A percentile compares a stretch with the other conserved stretches of the same genome.
Evolutionary conservation across 2,329 filamentous ascomycete species (phyloP).

Genomic region (Monosporascus ibericus): DNA sequence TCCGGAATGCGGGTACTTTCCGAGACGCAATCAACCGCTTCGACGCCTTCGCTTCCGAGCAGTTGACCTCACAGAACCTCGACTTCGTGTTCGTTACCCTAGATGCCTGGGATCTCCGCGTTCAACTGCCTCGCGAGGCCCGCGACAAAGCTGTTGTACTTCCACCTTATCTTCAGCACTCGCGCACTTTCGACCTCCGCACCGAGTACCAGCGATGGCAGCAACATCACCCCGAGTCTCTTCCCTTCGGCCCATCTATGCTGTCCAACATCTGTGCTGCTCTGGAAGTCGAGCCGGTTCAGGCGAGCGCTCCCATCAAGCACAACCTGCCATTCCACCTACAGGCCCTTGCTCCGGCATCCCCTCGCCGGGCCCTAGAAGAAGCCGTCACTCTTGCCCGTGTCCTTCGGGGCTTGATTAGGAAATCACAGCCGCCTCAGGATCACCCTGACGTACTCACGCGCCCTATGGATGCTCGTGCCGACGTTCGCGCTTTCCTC

Average conservation of each 20-base stretch:
- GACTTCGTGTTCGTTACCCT: slow-evolving; percentile 98
- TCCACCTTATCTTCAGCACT: slow-evolving; percentile 95
- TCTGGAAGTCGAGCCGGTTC: slow-evolving; percentile 94
- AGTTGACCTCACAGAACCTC: slow-evolving; percentile 82
- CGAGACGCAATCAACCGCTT: slow-evolving; percentile 94
- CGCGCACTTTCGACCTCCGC: slow-evolving; percentile 90
- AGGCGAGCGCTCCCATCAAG: slow-evolving; percentile 96
- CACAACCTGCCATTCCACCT: slow-evolving; percentile 97
- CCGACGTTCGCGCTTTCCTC: slow-evolving; percentile 92
- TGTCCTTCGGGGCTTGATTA: slow-evolving; percentile 85
- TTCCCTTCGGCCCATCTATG: slow-evolving; percentile 93
- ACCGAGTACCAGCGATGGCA: slow-evolving; percentile 99
- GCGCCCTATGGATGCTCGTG: slow-evolving; percentile 91
- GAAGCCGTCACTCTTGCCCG: slow-evolving; percentile 91
- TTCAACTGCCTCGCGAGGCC: slow-evolving; percentile 94
- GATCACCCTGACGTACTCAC: slow-evolving; percentile 94
- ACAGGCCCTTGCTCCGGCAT: slow-evolving; percentile 90
- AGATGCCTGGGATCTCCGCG: slow-evolving; percentile 96
- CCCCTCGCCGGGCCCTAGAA: slow-evolving; percentile 93
- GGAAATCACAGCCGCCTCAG: slow-evolving; percentile 89
- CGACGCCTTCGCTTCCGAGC: slow-evolving; percentile 87
- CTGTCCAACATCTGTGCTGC: slow-evolving; percentile 97
- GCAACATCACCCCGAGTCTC: slow-evolving; percentile 93
- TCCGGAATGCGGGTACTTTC: slow-evolving; percentile 94
- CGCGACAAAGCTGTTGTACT: slow-evolving; percentile 97